Evolutionary conservation across 2,329 filamentous ascomycete species (phyloP).

Genomic region (Paecilomyces niveus): DNA sequence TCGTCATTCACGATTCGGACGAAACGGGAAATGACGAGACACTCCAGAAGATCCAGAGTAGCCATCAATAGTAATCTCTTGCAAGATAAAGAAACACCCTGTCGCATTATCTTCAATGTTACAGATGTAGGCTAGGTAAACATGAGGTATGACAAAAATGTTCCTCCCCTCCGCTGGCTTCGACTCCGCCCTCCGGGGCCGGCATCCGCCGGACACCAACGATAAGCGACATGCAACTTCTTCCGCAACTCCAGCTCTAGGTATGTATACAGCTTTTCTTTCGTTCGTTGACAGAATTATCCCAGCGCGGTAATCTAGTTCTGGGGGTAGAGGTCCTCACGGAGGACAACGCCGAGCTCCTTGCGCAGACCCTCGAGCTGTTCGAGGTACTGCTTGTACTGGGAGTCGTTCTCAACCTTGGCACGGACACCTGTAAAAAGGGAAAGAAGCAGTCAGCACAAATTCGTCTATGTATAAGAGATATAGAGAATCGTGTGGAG

Average conservation of each 20-base stretch:
- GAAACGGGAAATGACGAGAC: background rate
- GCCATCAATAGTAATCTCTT: background rate
- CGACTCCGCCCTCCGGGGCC: background rate
- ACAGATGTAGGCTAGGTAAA: background rate
- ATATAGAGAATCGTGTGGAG: background rate
- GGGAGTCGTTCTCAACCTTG: conserved; percentile 97
- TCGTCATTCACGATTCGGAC: background rate
- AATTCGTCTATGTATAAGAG: conserved; percentile 2
- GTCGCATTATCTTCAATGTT: conserved; percentile 4
- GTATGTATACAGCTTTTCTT: conserved; percentile 33
- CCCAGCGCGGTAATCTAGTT: conserved; percentile 27
- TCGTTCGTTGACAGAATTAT: conserved; percentile 14
- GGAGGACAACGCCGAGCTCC: conserved; percentile 85
- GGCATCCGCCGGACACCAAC: conserved; percentile 13
- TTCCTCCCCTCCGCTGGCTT: background rate
- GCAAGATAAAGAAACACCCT: background rate
- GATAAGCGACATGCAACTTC: background rate
- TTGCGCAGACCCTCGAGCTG: conserved; percentile 89
- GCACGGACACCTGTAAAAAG: conserved; percentile 77
- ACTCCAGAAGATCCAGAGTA: background rate
- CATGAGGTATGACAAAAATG: background rate
- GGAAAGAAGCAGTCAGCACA: conserved; percentile 6
- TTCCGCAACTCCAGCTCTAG: conserved; percentile 1
- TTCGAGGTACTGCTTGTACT: conserved; percentile 92
- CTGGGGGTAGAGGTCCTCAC: conserved; percentile 84